These are phyloP conservation scores for Oryza australiensis DNA, from an alignment of 176 grass and related monocot species.

Conservation along the genomic window DNA sequence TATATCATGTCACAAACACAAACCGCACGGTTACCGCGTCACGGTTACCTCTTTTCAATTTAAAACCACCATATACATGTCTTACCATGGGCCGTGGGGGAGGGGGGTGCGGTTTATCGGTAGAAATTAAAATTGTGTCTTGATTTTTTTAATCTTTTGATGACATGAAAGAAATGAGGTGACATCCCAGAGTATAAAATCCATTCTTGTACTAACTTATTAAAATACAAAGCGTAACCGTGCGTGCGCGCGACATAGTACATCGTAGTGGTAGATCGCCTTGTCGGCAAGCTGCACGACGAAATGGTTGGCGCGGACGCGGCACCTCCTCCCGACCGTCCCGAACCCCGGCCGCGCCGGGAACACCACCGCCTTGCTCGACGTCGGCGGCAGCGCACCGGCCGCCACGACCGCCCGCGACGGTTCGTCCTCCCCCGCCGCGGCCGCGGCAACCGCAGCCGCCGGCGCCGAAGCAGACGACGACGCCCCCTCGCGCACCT, in stretches of 20 bases:
- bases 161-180: too few relatives aligned
- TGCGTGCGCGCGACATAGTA: background rate
- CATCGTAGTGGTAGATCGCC: constrained; percentile 55
- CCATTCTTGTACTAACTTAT: too few relatives aligned
- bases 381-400: constrained; percentile 20
- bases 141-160: too few relatives aligned
- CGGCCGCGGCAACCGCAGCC: too few relatives aligned
- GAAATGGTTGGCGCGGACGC: constrained; percentile 52
- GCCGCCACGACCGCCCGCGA: background rate
- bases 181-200: too few relatives aligned
- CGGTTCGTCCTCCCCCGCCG: background rate
- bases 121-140: too few relatives aligned
- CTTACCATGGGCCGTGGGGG: too few relatives aligned
- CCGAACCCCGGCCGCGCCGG: constrained; percentile 40
- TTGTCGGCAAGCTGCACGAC: constrained; percentile 23
- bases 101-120: too few relatives aligned
- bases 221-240: background rate
- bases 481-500: background rate
- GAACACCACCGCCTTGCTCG: constrained; percentile 34
- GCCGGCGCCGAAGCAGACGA: background rate
- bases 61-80: too few relatives aligned
- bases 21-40: too few relatives aligned
- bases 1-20: too few relatives aligned
- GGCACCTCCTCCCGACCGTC: constrained; percentile 1
- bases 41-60: too few relatives aligned